Evolutionary conservation across 441 rosid species (phyloP), one percentile per base, ranked within the genome.

Genomic region (Pelargonium citronellum): DNA sequence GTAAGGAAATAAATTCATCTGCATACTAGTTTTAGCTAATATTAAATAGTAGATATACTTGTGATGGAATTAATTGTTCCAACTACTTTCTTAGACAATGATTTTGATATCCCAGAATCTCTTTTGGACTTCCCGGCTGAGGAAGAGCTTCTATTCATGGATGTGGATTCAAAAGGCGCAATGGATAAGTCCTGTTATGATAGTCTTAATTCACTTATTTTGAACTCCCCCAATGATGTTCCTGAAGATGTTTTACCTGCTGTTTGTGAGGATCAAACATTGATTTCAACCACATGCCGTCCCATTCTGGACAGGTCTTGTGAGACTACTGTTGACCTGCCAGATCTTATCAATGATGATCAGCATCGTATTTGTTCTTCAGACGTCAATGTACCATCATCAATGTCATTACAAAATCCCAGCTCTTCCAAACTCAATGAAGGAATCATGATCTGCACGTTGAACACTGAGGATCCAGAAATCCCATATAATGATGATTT

Each of bases 381-480:
- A 53, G 87, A 83, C 60, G 76, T 66, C 24, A 78, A 76, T 71
- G 39, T 67, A 68, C 76, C 75, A 39, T 69, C 79, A 16, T 73
- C 77, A 69, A 49, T 65, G 30, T 67, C 19, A 12, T 41, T 16
- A n/a, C 64, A 69, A 34, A 66, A 69, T 46, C 65, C 71, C 66
- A 63, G 15, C 61, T 62, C 55, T 69, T 78, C 72, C 57, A 78
- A 80, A 58, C 51, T 22, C 9, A 20, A 51, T 44, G 74, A 65
- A 41, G 73, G 64, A 68, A 49, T 66, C 37, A 71, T 57, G 65
- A 46, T 30, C 51, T 82, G 87, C 76, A 27, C 27, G 15, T 71
- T 84, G 78, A 84, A 82, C 74, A 76, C 13, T 66, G 89, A 85
- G 74, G 89, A 85, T 69, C 80, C 77, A 9, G 89, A 83, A 74